These are phyloP conservation scores for Ceratocystis ficicola DNA, from an alignment of 2,329 filamentous ascomycete genomes.

Conservation along the genomic window DNA sequence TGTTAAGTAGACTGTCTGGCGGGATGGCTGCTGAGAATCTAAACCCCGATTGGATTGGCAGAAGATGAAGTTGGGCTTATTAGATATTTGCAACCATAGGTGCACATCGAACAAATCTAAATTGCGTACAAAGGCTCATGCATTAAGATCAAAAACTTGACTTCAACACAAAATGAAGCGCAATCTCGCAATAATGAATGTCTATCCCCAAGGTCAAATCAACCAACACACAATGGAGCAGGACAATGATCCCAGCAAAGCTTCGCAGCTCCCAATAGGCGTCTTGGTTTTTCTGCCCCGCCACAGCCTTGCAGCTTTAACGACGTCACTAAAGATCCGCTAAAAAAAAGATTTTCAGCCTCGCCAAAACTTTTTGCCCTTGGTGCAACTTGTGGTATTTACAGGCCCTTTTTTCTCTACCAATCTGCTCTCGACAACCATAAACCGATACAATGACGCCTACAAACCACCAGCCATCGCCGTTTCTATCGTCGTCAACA, in stretches of 20 bases:
- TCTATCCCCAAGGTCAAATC: not conserved
- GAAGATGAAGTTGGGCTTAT: not conserved
- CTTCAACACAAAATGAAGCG: not conserved
- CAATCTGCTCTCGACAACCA: not conserved
- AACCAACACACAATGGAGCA: not conserved
- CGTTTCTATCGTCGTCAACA: slow-evolving; percentile 63
- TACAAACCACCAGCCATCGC: slow-evolving; percentile 38
- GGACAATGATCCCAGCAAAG: not conserved
- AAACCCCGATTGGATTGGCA: not conserved
- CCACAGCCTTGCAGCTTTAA: slow-evolving; percentile 20
- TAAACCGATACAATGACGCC: slow-evolving; percentile 12
- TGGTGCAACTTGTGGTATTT: not conserved
- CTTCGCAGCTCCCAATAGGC: not conserved
- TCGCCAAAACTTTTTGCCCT: slow-evolving; percentile 18
- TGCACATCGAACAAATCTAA: not conserved
- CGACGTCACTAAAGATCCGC: slow-evolving; percentile 19
- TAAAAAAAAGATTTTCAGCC: slow-evolving; percentile 20
- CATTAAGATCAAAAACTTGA: not conserved
- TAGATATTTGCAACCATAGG: not conserved
- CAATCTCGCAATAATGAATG: not conserved
- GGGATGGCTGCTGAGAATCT: not conserved
- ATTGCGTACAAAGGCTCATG: not conserved
- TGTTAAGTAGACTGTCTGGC: not conserved
- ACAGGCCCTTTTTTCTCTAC: not conserved
- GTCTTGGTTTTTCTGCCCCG: slow-evolving; percentile 12